Percentiles rank a stretch among this genome's conserved stretches.
Evolutionary conservation across 208 protist species (phyloP).

Genomic region (Phytomonas sp.): DNA sequence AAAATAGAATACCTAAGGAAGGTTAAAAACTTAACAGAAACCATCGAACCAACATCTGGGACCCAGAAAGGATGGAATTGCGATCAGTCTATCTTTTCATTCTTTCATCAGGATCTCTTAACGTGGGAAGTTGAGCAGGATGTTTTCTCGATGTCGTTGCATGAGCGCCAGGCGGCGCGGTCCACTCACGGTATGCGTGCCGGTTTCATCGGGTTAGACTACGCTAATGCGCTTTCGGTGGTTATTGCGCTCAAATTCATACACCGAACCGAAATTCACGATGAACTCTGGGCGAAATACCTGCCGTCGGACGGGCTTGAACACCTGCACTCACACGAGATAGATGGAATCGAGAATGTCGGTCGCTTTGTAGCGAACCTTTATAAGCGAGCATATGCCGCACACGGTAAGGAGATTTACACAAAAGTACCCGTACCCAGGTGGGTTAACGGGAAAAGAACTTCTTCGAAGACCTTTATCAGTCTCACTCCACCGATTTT

Average conservation of each 20-base stretch:
- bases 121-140: conserved; percentile 1
- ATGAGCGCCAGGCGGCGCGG: not conserved
- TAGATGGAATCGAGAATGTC: not conserved
- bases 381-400: not conserved
- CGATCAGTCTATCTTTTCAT: not conserved
- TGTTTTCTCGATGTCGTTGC: not conserved
- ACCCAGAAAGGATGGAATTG: not conserved
- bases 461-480: not conserved
- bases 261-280: not conserved
- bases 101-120: not conserved
- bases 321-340: not conserved
- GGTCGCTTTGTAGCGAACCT: not conserved
- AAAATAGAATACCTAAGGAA: not conserved
- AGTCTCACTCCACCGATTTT: not conserved
- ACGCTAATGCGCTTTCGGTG: not conserved
- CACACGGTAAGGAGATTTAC: not conserved
- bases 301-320: not conserved
- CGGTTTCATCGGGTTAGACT: not conserved
- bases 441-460: not conserved
- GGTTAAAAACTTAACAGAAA: not conserved
- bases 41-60: not conserved
- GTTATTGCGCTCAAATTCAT: no score
- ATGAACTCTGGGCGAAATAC: not conserved
- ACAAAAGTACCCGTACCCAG: not conserved
- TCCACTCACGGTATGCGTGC: not conserved